Evolutionary conservation across 75 land plant species (phyloP).

Genomic region (Pinus taeda): DNA sequence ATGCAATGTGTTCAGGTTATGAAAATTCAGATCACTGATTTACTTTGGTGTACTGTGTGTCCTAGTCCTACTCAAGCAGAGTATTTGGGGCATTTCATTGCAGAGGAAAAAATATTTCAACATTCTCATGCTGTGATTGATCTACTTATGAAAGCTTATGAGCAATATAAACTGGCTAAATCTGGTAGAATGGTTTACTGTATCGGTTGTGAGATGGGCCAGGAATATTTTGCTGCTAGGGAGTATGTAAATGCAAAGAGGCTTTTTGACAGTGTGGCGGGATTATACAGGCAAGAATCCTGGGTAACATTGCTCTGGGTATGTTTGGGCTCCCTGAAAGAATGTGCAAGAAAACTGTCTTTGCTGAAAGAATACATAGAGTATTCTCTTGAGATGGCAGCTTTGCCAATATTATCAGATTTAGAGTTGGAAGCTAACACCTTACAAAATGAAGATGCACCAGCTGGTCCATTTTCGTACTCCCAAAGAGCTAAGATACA

Average conservation of each 20-base stretch:
- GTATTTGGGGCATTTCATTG: conserved; percentile 54
- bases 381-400: conserved; percentile 91
- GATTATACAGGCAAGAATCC: conserved; percentile 81
- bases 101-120: conserved; percentile 66
- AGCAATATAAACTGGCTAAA: conserved; percentile 51
- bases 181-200: conserved; percentile 57
- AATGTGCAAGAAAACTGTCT: conserved; percentile 61
- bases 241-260: conserved; percentile 76
- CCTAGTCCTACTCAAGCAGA: conserved; percentile 87
- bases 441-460: conserved; percentile 43
- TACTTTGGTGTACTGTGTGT: background rate
- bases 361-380: conserved; percentile 69
- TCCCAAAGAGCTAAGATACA: conserved; percentile 50
- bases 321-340: conserved; percentile 75
- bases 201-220: conserved; percentile 69
- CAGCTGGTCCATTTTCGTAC: conserved; percentile 63
- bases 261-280: conserved; percentile 61
- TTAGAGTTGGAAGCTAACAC: background rate
- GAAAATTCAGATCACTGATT: background rate
- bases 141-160: conserved; percentile 74
- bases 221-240: conserved; percentile 63
- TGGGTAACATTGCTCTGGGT: conserved; percentile 86
- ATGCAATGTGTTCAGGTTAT: background rate
- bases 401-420: conserved; percentile 57
- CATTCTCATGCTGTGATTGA: conserved; percentile 82